Base-by-base conservation (phyloP, 345 rosid genomes). In the Alliaria petiolata region DNA sequence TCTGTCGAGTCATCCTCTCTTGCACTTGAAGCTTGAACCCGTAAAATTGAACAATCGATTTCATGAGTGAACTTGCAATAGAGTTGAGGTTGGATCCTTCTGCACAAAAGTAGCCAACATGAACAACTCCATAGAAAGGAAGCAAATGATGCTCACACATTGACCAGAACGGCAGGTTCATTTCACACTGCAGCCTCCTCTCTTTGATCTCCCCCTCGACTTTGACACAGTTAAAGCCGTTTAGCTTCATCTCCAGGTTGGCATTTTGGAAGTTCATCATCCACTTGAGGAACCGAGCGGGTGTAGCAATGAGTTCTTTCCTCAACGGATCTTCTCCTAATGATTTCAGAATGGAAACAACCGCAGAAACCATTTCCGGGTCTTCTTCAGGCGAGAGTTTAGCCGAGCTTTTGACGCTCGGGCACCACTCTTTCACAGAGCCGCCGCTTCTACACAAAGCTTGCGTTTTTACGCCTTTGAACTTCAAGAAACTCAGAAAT, bases 11-110 rank as follows among this genome's bases (percentile, higher is more conserved):
- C 42, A 95, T 87, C 56, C 98, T 87, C 83, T 95, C 99, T 79
- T 95, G 99, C 64, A 95, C 97, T 79, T 95, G 99, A 64, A 95
- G 98, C 86, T 92, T 95, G 76, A 85, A 90, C 67, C 99, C 96
- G 30, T 87, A 90, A 58, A 84, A 95, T 67, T 86, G 95, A 15
- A 95, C 95, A 56, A 90, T 72, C 0, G 96, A 88, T 74, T 87
- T 92, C 16, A 95, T 39, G 53, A 81, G 82, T 10, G 93, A 76
- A 45, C 67, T 87, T 61, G 76, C 82, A 35, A 84, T 53, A 50
- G 73, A 8, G 6, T 5, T 63, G 25, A 87, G 83, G 67, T 49
- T 77, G 26, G 39, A 69, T 50, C 86, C 98, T 77, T 82, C 81
- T 4, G 69, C 69, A 40, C 51, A 49, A 69, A 85, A 82, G 81